Base-by-base conservation (phyloP, 768 basidiomycete species). In the Kwoniella botswanensis region DNA sequence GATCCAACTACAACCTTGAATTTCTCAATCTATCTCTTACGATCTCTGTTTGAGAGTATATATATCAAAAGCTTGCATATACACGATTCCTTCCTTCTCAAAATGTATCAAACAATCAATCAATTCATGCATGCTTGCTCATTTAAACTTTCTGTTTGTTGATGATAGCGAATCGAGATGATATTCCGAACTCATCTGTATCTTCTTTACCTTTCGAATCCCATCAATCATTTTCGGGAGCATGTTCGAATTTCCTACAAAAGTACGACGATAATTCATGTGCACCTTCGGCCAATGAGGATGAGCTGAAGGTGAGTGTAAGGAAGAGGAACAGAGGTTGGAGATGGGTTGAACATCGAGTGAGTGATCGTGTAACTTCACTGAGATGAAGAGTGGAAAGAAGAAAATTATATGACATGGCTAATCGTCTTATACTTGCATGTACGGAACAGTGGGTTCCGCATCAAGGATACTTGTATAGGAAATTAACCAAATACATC, bases 331-430 rank as follows among this genome's bases (percentile, higher is more conserved):
- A 74, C 63, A 35, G 26, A 4, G 71, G 71, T 10, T 75, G 74
- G 71, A 59, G 42, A 60, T 72, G 71, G 74, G 12, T 56, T 62
- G 71, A 75, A 55, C 59, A 72, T 29, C 53, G 65, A 18, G 71
- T 75, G 46, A 29, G 71, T 71, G 35, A 35, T 35, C 35, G 35
- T 35, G 35, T 35, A 35, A 0, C 35, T 35, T 35, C 35, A 35
- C 35, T 6, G 7, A 35, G 35, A 35, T 9, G 35, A 35, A 35
- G 35, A 35, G 7, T 35, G 4, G 7, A 9, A 35, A 7, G 35
- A 35, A 35, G 0, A 35, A 35, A 35, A 35, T 35, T 5, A 35
- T 35, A 35, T 6, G 35, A 35, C 35, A 35, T 35, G 7, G 35
- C 35, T 35, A 35, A 35, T 35, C 35, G 35, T 7, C 35, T 35